phyloP scores from a whole-genome alignment of 2,329 filamentous ascomycete genomes.

The Aspergillus aculeatus region DNA sequence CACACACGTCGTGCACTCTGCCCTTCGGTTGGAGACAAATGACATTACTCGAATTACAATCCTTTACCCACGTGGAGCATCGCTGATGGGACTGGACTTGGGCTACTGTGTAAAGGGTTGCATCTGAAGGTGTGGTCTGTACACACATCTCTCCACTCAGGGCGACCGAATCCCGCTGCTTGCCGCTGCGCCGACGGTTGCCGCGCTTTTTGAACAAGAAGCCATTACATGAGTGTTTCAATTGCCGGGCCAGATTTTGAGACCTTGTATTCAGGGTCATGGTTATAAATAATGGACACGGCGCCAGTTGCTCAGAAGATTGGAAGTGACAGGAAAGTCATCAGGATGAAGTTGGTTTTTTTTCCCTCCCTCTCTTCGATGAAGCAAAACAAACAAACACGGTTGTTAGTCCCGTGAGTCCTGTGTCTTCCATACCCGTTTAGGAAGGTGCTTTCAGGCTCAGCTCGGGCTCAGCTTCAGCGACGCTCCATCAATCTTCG shows the following conservation, averaged over 20 bases:
- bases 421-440: neutral
- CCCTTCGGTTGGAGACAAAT: neutral
- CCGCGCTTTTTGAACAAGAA: neutral
- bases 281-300: neutral
- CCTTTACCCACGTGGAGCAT: neutral
- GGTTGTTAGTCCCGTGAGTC: neutral
- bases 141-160: neutral
- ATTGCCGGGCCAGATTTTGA: neutral
- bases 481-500: neutral
- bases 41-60: neutral
- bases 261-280: neutral
- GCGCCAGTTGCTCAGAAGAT: neutral
- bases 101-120: neutral
- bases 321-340: neutral
- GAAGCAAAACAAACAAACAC: neutral
- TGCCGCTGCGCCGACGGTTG: conserved; percentile 5
- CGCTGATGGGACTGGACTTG: neutral
- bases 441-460: neutral
- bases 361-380: neutral
- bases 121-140: neutral
- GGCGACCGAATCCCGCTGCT: conserved; percentile 1
- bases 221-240: neutral
- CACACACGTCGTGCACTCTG: neutral
- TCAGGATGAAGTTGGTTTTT: neutral
- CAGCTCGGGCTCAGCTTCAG: neutral